A percentile compares a stretch with the other conserved stretches of the same genome.
These are phyloP conservation scores for Artemisia princeps DNA, from an alignment of 140 eudicot genomes.

Conservation along the genomic window DNA sequence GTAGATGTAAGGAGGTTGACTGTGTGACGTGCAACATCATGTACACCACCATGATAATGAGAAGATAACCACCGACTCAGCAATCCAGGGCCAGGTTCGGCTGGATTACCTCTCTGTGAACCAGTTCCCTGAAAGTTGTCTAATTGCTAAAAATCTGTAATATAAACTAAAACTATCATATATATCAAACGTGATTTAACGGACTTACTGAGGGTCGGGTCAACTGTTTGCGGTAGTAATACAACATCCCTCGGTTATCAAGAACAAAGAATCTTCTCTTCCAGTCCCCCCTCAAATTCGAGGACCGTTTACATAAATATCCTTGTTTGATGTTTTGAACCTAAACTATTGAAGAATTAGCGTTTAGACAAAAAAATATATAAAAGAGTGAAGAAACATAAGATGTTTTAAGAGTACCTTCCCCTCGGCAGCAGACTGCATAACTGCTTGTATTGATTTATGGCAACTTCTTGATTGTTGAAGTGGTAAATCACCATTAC, in stretches of 20 bases:
- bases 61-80: constrained; percentile 89
- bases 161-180: background rate
- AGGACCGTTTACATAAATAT: constrained; percentile 83
- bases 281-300: constrained; percentile 92
- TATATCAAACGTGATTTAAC: background rate
- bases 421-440: constrained; percentile 80
- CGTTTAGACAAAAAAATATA: background rate
- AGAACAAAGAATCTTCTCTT: constrained; percentile 96
- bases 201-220: constrained; percentile 59
- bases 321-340: constrained; percentile 96
- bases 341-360: constrained; percentile 73
- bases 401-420: constrained; percentile 43
- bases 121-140: constrained; percentile 36
- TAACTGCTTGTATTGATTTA: constrained; percentile 73
- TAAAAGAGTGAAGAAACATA: background rate
- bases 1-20: constrained; percentile 90
- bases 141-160: constrained; percentile 17
- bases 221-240: constrained; percentile 81
- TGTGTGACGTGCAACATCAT: constrained; percentile 89
- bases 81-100: constrained; percentile 72
- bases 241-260: constrained; percentile 87
- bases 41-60: constrained; percentile 80
- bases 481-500: constrained; percentile 34
- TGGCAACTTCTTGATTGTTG: constrained; percentile 52
- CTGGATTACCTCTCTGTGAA: constrained; percentile 34